Conservation (phyloP, 257 asterid genomes). For the Lycium barbarum region DNA sequence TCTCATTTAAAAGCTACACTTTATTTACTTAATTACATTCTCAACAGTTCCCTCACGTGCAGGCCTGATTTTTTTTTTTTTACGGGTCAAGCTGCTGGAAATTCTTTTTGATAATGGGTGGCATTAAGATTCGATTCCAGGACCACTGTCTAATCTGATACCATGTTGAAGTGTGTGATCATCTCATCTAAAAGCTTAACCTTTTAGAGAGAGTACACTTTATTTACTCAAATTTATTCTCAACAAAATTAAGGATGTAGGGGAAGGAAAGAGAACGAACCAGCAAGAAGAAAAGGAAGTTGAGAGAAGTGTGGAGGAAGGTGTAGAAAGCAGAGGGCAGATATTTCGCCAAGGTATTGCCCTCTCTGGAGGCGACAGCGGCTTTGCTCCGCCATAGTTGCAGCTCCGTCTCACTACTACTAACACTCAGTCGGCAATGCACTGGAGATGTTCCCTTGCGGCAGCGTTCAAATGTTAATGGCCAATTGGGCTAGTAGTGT, state of each 20-base stretch:
- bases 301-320: slow-evolving; percentile 62
- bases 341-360: slow-evolving; percentile 84
- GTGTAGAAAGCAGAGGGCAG: slow-evolving; percentile 87
- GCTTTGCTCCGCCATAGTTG: slow-evolving; percentile 39
- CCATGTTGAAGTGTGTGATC: too few relatives aligned
- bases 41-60: too few relatives aligned
- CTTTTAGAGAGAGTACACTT: too few relatives aligned
- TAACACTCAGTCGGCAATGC: neutral
- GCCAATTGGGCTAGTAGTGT: neutral
- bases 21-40: too few relatives aligned
- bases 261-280: slow-evolving; percentile 39
- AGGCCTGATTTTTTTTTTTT: too few relatives aligned
- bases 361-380: slow-evolving; percentile 58
- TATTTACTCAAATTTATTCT: too few relatives aligned
- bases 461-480: neutral
- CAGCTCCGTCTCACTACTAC: slow-evolving; percentile 10
- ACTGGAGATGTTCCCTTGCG: neutral
- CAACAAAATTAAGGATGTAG: neutral
- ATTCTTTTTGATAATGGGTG: too few relatives aligned
- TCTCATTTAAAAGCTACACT: too few relatives aligned
- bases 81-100: too few relatives aligned
- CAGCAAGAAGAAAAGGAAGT: slow-evolving; percentile 81
- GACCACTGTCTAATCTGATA: too few relatives aligned
- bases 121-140: too few relatives aligned
- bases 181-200: too few relatives aligned